phyloP scores from a whole-genome alignment of 2,329 filamentous ascomycete genomes.

The Talaromyces sp. region DNA sequence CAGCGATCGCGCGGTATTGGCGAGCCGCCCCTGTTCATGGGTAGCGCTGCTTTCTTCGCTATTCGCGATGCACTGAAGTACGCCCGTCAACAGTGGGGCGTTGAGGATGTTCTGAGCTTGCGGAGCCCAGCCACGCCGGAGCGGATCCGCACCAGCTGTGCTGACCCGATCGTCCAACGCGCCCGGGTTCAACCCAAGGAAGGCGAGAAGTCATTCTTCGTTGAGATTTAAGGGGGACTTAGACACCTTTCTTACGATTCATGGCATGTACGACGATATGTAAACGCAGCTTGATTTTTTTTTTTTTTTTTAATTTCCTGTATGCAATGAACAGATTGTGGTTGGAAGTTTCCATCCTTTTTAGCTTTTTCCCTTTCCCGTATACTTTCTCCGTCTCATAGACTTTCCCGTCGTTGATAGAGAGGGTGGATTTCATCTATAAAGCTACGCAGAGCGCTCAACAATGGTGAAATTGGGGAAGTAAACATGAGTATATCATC shows the following conservation, averaged over 20 bases:
- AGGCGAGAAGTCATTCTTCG: constrained; percentile 56
- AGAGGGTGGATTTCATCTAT: neutral
- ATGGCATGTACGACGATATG: constrained; percentile 14
- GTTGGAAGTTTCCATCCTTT: neutral
- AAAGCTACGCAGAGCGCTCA: too few species aligned
- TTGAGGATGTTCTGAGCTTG: constrained; percentile 47
- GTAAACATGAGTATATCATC: neutral
- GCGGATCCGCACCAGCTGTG: constrained; percentile 51
- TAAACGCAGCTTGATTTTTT: neutral
- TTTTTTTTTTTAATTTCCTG: neutral
- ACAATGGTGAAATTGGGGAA: too few species aligned
- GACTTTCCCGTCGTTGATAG: neutral
- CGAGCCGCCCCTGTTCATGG: constrained; percentile 65
- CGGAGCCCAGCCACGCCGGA: constrained; percentile 56
- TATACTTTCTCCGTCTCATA: neutral
- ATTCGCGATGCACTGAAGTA: constrained; percentile 57
- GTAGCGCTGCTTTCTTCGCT: constrained; percentile 57
- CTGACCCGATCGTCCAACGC: constrained; percentile 50
- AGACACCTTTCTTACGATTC: constrained; percentile 2
- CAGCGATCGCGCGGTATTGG: constrained; percentile 60
- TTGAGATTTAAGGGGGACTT: constrained; percentile 37
- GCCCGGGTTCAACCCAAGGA: constrained; percentile 56
- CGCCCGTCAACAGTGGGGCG: constrained; percentile 52
- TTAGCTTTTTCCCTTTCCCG: neutral
- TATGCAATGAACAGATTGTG: neutral